Conservation (phyloP, 148 eudicot species). For the Chenopodium quinoa region DNA sequence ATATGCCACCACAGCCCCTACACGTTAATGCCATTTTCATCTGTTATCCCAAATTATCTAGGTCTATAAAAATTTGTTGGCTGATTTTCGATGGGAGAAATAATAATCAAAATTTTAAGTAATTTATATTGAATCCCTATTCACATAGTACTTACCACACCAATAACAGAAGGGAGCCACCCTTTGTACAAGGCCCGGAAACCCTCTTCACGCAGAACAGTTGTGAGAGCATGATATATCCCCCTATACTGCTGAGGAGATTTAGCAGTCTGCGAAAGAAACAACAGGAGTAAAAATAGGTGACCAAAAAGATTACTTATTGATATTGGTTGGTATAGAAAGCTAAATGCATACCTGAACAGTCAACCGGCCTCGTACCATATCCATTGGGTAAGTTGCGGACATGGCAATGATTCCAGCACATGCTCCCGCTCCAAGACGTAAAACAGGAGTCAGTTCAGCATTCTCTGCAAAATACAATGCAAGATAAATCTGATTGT, state of each 20-base stretch:
- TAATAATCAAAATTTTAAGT: too few relatives aligned
- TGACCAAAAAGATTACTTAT: not conserved
- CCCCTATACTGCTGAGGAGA: conserved; percentile 87
- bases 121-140: not conserved
- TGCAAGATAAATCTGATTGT: conserved; percentile 1
- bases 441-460: conserved; percentile 77
- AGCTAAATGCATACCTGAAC: conserved; percentile 61
- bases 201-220: conserved; percentile 79
- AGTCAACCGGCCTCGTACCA: conserved; percentile 90
- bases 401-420: conserved; percentile 98
- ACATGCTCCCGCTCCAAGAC: conserved; percentile 96
- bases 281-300: not conserved
- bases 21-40: too few relatives aligned
- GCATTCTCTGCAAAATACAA: conserved; percentile 58
- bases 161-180: conserved; percentile 98
- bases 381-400: conserved; percentile 92
- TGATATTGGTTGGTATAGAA: not conserved
- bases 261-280: conserved; percentile 57
- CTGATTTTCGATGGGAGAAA: too few relatives aligned
- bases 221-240: conserved; percentile 70
- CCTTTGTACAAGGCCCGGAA: conserved; percentile 84
- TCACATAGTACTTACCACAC: conserved; percentile 62
- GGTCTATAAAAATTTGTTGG: too few relatives aligned
- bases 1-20: too few relatives aligned
- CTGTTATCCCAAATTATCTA: too few relatives aligned